Evolutionary conservation across 768 basidiomycete genomes (phyloP).

Genomic region (Suillus subalutaceus): DNA sequence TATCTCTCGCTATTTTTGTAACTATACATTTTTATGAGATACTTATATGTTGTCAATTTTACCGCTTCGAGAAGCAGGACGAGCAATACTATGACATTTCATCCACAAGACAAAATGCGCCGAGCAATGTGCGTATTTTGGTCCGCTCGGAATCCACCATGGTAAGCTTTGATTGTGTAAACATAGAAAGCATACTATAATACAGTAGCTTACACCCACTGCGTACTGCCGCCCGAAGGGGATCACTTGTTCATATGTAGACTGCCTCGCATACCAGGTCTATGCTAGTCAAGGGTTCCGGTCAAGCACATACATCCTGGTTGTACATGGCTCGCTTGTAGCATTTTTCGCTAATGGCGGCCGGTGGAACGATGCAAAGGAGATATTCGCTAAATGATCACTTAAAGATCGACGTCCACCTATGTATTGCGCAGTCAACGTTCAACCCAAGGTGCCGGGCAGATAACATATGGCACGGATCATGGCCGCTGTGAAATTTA

Average conservation of each 20-base stretch:
- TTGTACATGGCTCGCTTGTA: background rate
- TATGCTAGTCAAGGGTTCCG: background rate
- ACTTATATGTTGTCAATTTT: slow-evolving; percentile 2
- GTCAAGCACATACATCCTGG: background rate
- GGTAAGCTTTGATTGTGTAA: background rate
- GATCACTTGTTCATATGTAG: background rate
- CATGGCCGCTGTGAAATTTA: background rate
- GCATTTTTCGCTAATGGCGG: background rate
- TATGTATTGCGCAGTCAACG: background rate
- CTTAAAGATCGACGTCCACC: background rate
- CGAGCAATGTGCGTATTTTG: background rate
- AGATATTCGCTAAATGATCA: no score
- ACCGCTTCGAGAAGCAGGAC: background rate
- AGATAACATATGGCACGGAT: background rate
- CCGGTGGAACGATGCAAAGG: background rate
- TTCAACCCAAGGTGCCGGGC: background rate
- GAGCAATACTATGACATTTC: background rate
- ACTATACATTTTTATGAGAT: background rate
- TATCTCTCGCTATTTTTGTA: background rate
- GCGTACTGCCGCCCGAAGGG: background rate
- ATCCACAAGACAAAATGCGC: background rate
- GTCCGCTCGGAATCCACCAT: background rate
- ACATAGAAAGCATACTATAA: no score
- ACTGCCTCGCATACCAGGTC: background rate
- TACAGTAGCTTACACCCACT: background rate